phyloP scores from a whole-genome alignment of 305 asterid genomes.

The Plantago lanceolata region DNA sequence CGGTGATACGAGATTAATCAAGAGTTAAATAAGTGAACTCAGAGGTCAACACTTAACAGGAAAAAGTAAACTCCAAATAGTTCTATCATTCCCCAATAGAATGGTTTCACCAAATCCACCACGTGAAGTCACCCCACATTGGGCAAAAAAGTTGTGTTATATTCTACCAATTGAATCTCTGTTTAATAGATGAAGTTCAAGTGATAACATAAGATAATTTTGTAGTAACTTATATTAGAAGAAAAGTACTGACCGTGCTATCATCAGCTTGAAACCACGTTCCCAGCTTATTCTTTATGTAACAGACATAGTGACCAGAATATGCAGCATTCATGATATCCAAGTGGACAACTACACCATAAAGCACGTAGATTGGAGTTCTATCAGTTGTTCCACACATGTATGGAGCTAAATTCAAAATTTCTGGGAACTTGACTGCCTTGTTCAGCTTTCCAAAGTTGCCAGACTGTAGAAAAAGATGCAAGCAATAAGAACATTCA shows the following conservation, averaged over 20 bases:
- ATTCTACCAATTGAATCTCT: background rate
- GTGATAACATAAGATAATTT: conserved; percentile 2
- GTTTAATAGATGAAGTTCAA: background rate
- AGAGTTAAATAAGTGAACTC: background rate
- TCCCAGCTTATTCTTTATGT: conserved; percentile 59
- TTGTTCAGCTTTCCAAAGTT: conserved; percentile 75
- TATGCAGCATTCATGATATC: conserved; percentile 62
- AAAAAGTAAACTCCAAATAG: too few relatives aligned
- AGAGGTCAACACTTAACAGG: background rate
- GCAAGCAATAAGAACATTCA: conserved; percentile 17
- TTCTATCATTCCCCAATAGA: background rate
- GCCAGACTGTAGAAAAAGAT: conserved; percentile 47
- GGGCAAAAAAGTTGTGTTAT: too few relatives aligned
- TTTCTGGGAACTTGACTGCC: conserved; percentile 60
- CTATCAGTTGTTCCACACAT: conserved; percentile 82
- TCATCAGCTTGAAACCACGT: conserved; percentile 80
- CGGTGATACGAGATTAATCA: conserved; percentile 20
- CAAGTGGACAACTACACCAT: conserved; percentile 76
- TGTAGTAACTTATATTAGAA: conserved; percentile 8
- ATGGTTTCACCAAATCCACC: background rate
- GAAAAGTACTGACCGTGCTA: conserved; percentile 45
- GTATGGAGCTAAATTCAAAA: conserved; percentile 65
- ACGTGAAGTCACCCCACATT: background rate
- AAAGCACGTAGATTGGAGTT: conserved; percentile 76
- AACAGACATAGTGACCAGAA: conserved; percentile 83